Percentiles rank a stretch among this genome's conserved stretches.
Conservation (phyloP, 768 basidiomycete species). For the Pleurotus giganteus region DNA sequence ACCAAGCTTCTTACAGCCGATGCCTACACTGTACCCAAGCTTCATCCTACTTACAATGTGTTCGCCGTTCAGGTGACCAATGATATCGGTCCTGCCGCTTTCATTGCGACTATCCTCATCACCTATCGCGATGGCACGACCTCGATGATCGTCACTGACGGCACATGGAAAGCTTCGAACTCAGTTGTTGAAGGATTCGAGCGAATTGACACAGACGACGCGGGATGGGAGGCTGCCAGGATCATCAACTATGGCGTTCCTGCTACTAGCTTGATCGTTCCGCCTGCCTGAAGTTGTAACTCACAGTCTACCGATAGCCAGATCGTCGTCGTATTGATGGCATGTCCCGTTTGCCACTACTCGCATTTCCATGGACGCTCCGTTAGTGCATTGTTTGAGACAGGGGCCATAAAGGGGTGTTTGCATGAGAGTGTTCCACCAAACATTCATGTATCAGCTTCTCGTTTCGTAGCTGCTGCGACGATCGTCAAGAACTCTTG, state of each 20-base stretch:
- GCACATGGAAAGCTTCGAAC: constrained; percentile 21
- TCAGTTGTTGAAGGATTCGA: constrained; percentile 13
- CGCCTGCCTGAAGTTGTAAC: neutral
- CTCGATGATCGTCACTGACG: constrained; percentile 18
- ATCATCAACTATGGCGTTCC: neutral
- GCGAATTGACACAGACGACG: neutral
- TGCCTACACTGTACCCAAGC: constrained; percentile 17
- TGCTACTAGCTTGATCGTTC: neutral
- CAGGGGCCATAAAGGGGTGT: no score
- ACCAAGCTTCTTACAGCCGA: constrained; percentile 19
- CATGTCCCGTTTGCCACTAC: no score
- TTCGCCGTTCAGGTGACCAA: constrained; percentile 30
- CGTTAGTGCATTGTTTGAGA: no score
- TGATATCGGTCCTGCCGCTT: constrained; percentile 23
- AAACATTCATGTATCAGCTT: no score
- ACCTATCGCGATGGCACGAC: constrained; percentile 21
- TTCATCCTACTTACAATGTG: constrained; percentile 16
- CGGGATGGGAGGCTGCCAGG: neutral
- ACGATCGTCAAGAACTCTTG: no score
- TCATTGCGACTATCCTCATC: constrained; percentile 20
- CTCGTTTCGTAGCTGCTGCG: no score
- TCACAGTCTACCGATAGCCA: no score
- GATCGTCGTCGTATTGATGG: no score
- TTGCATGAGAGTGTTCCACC: no score
- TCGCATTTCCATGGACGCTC: no score